Conservation (phyloP, 805 yeast genomes). For the Metschnikowia baotianmanensis region DNA sequence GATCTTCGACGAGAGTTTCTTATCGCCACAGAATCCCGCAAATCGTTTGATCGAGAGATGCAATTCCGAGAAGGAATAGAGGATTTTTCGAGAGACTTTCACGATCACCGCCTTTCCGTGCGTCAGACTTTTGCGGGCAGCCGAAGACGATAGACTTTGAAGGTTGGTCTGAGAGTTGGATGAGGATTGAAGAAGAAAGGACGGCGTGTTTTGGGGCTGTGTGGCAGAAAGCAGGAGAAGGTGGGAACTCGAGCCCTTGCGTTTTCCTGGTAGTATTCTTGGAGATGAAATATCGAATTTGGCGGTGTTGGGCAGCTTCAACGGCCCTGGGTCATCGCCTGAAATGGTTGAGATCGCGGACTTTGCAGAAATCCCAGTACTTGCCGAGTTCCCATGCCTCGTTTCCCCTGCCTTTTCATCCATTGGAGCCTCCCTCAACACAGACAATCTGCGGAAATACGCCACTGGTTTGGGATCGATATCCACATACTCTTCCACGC, state of each 20-base stretch:
- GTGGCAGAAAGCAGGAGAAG: too few relatives aligned
- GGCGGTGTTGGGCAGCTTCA: too few relatives aligned
- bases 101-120: constrained; percentile 20
- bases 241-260: too few relatives aligned
- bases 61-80: constrained; percentile 62
- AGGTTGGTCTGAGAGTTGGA: not conserved
- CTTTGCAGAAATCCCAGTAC: too few relatives aligned
- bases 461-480: constrained; percentile 57
- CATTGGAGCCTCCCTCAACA: constrained; percentile 51
- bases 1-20: constrained; percentile 51
- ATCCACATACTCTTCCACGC: constrained; percentile 16
- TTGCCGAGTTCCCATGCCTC: too few relatives aligned
- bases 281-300: too few relatives aligned
- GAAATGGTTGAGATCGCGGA: too few relatives aligned
- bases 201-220: too few relatives aligned
- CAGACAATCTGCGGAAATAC: constrained; percentile 62
- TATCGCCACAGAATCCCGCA: constrained; percentile 57
- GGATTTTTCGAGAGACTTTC: constrained; percentile 56
- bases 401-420: too few relatives aligned
- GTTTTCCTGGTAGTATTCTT: too few relatives aligned
- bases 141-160: not conserved
- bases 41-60: constrained; percentile 58
- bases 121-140: not conserved
- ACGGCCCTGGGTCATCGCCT: too few relatives aligned
- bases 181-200: too few relatives aligned